Evolutionary conservation across 805 yeast genomes (phyloP).

Genomic region (Metschnikowia shivogae): DNA sequence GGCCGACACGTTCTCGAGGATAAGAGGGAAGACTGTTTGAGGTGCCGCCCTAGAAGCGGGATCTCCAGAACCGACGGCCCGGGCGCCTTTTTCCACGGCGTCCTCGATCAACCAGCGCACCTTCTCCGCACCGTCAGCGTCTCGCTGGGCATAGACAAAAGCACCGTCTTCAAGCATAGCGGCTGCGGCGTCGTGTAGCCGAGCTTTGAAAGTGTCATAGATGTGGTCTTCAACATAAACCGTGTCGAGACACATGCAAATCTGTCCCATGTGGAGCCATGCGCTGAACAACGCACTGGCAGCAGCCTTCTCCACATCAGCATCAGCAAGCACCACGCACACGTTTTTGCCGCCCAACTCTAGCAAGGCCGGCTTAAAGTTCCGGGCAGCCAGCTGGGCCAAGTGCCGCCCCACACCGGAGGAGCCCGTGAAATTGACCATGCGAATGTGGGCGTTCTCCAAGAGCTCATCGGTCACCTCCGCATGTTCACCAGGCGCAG

Average conservation of each 20-base stretch:
- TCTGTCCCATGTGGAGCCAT: conserved; percentile 45
- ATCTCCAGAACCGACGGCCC: conserved; percentile 21
- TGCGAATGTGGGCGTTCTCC: conserved; percentile 24
- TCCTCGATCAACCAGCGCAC: conserved; percentile 27
- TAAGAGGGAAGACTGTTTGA: conserved; percentile 22
- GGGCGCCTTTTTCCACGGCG: conserved; percentile 38
- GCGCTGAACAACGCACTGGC: conserved; percentile 26
- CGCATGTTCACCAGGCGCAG: conserved; percentile 22
- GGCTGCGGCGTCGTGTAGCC: conserved; percentile 17
- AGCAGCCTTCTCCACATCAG: conserved; percentile 31
- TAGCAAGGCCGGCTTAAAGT: conserved; percentile 38
- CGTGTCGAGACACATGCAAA: conserved; percentile 45
- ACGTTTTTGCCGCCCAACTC: conserved; percentile 47
- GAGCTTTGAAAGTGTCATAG: conserved; percentile 26
- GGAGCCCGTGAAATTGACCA: conserved; percentile 46
- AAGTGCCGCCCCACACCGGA: conserved; percentile 35
- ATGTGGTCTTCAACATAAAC: conserved; percentile 32
- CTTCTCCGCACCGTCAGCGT: conserved; percentile 18
- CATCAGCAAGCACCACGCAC: conserved; percentile 30
- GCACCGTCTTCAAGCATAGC: conserved; percentile 18
- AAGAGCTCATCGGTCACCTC: conserved; percentile 25
- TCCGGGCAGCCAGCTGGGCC: conserved; percentile 32
- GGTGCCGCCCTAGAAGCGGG: neutral
- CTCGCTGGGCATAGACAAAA: conserved; percentile 28
- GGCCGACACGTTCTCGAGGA: conserved; percentile 28